These are phyloP conservation scores for Auxenochlorella protothecoides DNA, from an alignment of 139 green algal genomes.

Conservation along the genomic window DNA sequence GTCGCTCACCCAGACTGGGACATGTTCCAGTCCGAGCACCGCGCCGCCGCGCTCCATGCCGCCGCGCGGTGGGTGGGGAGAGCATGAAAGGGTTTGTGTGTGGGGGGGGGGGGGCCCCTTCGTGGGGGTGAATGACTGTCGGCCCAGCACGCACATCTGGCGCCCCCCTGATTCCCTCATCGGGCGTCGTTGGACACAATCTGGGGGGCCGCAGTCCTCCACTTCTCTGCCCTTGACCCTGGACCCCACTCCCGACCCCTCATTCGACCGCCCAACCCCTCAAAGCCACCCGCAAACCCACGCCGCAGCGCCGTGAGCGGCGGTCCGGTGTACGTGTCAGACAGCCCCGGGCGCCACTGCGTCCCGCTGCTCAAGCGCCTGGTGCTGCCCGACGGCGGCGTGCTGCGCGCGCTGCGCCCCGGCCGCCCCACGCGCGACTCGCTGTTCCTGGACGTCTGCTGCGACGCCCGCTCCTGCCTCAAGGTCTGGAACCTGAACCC, in stretches of 20 bases:
- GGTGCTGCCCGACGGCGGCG: slow-evolving; percentile 53
- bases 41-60: slow-evolving; percentile 39
- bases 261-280: slow-evolving; percentile 5
- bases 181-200: too few species aligned
- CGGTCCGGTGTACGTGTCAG: slow-evolving; percentile 74
- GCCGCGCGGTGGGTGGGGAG: slow-evolving; percentile 33
- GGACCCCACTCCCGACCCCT: too few species aligned
- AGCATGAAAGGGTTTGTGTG: neutral
- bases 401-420: slow-evolving; percentile 57
- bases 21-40: slow-evolving; percentile 41
- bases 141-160: too few species aligned
- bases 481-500: slow-evolving; percentile 76
- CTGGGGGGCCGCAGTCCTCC: too few species aligned
- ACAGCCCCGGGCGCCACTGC: slow-evolving; percentile 80
- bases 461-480: slow-evolving; percentile 63
- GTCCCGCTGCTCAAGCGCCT: slow-evolving; percentile 56
- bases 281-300: neutral
- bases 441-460: slow-evolving; percentile 74
- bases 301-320: slow-evolving; percentile 26
- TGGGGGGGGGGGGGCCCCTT: too few species aligned
- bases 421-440: slow-evolving; percentile 80
- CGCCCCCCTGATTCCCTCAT: too few species aligned
- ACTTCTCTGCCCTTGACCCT: too few species aligned
- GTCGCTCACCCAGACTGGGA: slow-evolving; percentile 32
- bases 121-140: too few species aligned